Evolutionary conservation across 2,329 filamentous ascomycete species (phyloP), one percentile per base, ranked within the genome.

Genomic region (Nothophoma quercina): DNA sequence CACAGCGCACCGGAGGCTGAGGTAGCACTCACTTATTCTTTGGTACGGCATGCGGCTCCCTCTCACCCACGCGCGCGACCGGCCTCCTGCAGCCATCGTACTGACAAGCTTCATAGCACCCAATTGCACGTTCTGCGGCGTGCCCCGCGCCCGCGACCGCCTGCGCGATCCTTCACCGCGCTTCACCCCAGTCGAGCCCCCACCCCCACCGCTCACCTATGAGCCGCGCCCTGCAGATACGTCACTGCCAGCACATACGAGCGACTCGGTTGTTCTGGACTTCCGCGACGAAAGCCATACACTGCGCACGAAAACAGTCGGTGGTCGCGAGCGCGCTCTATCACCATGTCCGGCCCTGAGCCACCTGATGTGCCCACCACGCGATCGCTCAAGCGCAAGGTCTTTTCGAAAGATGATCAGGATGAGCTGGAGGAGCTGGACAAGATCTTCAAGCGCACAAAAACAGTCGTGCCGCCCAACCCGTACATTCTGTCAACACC

Each of bases 401-500:
- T 51, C 26, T 47, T 69, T 28, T 63, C 68, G 9, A 44, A 51
- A 26, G 61, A 68, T 52, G 71, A 73, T 33, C 68, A 71, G 30
- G 63, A 67, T 33, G 75, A 79, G 41, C 60, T 77, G 34, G 70
- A 71, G 42, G 67, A 67, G 36, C 68, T 81, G 41, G 74, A 81
- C 55, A 56, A 57, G 35, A 65, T 71, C 33, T 68, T 78, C 55
- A 74, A 76, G 56, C 78, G 77, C 68, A 77, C 80, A 62, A 74
- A 72, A 59, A 64, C 67, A 15, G 58, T 67, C 39, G 73, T 77
- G n/a, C 73, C 75, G n/a, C 63, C 63, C 18, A 68, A 77, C 45
- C 79, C 79, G 9, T 81, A 81, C 51, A 72, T 80, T 34, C 67
- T 80, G 38, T 78, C 77, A 5, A 78, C 79, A n/a, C 77, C 78